Base-by-base conservation (phyloP, 2,329 filamentous ascomycete species). In the Calonectria fujianensis region DNA sequence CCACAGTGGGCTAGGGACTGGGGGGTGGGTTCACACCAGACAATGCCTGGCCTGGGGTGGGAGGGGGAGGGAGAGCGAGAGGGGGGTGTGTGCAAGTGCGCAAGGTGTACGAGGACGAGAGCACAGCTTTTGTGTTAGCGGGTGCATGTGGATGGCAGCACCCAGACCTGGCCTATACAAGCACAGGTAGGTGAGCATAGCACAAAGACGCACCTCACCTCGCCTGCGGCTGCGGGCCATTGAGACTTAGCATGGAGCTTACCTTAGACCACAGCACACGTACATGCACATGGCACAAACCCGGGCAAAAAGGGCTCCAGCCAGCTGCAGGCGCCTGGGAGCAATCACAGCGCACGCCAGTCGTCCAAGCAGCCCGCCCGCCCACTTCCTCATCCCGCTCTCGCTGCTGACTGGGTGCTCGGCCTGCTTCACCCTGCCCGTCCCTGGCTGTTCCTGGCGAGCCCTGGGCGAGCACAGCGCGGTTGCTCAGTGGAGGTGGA, bases 401-500 rank as follows among this genome's bases (percentile, higher is more conserved):
- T 45, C 41, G 66, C 73, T 74, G 75, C 76, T 80, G 78, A 80
- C 74, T 80, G 79, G 79, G 75, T 66, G 75, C 79, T 61, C 72
- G 75, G 74, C 77, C 77, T 66, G 74, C 75, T 35, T 68, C 66
- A 39, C 39, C 66, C 66, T 59, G 65, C 41, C 65, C 27, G 48
- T 39, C 70, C 57, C 54, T 64, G 68, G 59, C 59, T 59, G 32
- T 70, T 41, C 59, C 59, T 67, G 59, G 45, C 45, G 57, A 31
- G 20, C 51, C 37, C 51, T 69, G 54, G 35, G 54, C 54, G 50
- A 50, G 51, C 48, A 48, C 75, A 73, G 72, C 73, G 80, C 76
- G 78, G 80, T 81, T 81, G 80, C 80, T 81, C 76, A 79, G 80
- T 70, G 77, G 76, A 81, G 78, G 80, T 81, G 80, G 80, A 52